Base-by-base conservation (phyloP, 495 filamentous ascomycete genomes). In the Venustampulla echinocandica region DNA sequence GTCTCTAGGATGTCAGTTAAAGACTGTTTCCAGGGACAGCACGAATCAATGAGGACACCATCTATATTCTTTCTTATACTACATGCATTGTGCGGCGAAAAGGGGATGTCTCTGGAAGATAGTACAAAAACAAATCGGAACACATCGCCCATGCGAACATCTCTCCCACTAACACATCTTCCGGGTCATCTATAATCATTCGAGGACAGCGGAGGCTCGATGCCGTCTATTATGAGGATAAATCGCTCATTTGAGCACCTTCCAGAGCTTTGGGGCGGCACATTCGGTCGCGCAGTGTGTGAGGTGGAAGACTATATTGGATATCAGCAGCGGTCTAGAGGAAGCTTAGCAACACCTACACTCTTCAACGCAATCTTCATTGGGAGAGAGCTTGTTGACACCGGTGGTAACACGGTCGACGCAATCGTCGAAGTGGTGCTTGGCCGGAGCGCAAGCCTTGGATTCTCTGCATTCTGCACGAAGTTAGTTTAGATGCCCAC, bases 391-490 rank as follows among this genome's bases (percentile, higher is more conserved):
- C 61, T 74, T 70, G 54, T 75, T 77, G 55, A 79, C 68, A 63
- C 84, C 79, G 57, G 66, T 67, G 47, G 81, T 90, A 54, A 96
- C 92, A 56, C 92, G 87, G 73, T 94, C 89, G 57, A 87, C 85
- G 64, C 92, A 98, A 68, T 95, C 89, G 52, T 96, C 90, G 68
- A 80, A 97, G 76, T 98, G 92, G 77, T 97, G 90, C 79, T 96
- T 98, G 55, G 76, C 75, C 22, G 84, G 82, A 36, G 80, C 71
- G 70, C 92, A 98, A 68, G 85, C 69, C 61, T 85, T 77, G 47
- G 88, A 86, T 61, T 85, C 74, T 64, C 76, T 76, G 74, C 93
- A 98, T 55, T 94, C 93, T 98, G 67, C 52, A 40, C 25, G 15
- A 22, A 17, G 39, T 59, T 44, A 59, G 56, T 30, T 14, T 34